Evolutionary conservation across 306 rosid genomes (phyloP).

Genomic region (Dryas octopetala): DNA sequence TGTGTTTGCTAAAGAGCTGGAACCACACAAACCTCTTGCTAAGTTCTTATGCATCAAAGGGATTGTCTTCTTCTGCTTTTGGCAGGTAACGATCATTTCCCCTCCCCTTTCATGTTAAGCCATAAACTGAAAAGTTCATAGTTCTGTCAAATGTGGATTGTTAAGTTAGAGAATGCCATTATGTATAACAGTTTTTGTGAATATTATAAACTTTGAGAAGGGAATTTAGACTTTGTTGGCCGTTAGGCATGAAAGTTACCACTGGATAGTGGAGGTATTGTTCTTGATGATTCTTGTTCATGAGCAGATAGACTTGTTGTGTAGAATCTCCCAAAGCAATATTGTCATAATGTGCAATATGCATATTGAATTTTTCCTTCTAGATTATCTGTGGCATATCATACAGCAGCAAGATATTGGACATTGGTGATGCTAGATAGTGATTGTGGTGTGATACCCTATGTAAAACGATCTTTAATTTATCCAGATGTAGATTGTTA

Average conservation of each 20-base stretch:
- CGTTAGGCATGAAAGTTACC: neutral
- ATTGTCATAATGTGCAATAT: neutral
- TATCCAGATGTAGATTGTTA: neutral
- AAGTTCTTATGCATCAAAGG: conserved; percentile 43
- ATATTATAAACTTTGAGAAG: neutral
- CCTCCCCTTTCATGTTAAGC: neutral
- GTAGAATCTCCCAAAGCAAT: neutral
- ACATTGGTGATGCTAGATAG: neutral
- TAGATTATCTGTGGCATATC: neutral
- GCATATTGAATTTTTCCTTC: neutral
- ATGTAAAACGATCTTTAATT: neutral
- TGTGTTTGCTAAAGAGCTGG: conserved; percentile 38
- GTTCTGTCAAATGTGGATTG: neutral
- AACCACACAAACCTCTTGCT: conserved; percentile 38
- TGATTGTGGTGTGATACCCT: neutral
- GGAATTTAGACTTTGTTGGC: neutral
- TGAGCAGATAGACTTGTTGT: neutral
- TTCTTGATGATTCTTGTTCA: neutral
- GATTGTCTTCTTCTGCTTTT: conserved; percentile 42
- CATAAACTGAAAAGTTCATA: neutral
- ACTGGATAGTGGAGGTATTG: neutral
- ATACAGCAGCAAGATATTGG: neutral
- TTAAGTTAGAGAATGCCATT: neutral
- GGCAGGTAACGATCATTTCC: conserved; percentile 34
- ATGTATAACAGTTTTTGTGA: neutral